A percentile compares a stretch with the other conserved stretches of the same genome.
Conservation (phyloP, 176 grass and related monocot species). For the Leersia perrieri region DNA sequence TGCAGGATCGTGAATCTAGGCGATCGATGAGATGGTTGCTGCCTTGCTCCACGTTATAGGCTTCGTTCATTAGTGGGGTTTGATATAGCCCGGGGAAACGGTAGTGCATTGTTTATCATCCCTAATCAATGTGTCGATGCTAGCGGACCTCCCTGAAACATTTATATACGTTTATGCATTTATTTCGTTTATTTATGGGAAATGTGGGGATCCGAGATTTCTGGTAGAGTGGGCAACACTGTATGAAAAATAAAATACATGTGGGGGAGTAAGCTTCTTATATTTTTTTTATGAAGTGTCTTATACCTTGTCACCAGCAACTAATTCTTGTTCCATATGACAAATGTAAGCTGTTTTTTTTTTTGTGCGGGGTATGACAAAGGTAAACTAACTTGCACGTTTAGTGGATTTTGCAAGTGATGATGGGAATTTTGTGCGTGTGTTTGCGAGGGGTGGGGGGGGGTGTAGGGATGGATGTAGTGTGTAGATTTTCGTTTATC, state of each 20-base stretch:
- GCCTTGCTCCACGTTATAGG: background rate
- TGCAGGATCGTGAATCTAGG: constrained; percentile 36
- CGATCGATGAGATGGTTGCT: background rate
- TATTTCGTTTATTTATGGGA: background rate
- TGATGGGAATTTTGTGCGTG: background rate
- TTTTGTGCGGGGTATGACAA: too few relatives aligned
- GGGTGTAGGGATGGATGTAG: background rate
- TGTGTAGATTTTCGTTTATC: background rate
- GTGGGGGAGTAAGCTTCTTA: background rate
- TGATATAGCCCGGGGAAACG: constrained; percentile 8
- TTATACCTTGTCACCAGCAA: background rate
- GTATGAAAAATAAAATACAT: background rate
- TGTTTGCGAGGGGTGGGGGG: background rate
- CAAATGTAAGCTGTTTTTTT: too few relatives aligned
- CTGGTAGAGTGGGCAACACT: background rate
- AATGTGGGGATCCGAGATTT: background rate
- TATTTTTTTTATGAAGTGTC: too few relatives aligned
- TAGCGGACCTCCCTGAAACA: background rate
- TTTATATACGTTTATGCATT: background rate
- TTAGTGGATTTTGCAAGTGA: background rate
- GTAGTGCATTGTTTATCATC: background rate
- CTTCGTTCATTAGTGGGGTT: background rate
- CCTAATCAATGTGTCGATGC: background rate
- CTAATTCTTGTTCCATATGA: background rate
- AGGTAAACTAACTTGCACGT: background rate